Base-by-base conservation (phyloP, 1,139 yeast genomes). In the Kurtzmaniella quercitrusa region DNA sequence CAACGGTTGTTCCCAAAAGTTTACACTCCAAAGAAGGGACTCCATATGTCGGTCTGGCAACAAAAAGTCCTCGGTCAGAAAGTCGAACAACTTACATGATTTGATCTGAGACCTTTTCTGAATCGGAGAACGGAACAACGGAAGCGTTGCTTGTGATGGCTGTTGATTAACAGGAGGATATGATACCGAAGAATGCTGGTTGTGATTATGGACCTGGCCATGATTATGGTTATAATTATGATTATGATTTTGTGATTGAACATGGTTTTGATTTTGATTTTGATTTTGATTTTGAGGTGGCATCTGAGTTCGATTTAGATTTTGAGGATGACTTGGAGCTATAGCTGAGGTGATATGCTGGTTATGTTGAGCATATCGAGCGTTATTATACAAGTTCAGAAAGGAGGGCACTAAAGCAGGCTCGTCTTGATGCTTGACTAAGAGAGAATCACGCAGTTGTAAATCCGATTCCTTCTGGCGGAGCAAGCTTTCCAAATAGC, bases 401-500 rank as follows among this genome's bases (percentile, higher is more conserved):
- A 27, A 27, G 6, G 31, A 27, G 14, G 31, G 31, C 31, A 27
- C 14, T n/a, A 27, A 27, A 11, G 31, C 31, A 10, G 31, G 31
- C 12, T 27, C 31, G 14, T 27, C 12, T 27, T 10, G 31, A 11
- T 27, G 31, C 4, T 27, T 11, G 12, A n/a, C 31, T 10, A 11
- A n/a, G 10, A 11, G 14, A 27, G 31, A 27, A 27, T 27, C 31
- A 27, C 18, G 36, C 14, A 9, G 21, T 19, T 36, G 23, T n/a
- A 36, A 19, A 12, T 36, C 38, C 14, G 38, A 17, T 17, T 38
- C 43, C 34, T 38, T 44, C 15, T 41, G 44, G 15, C 40, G 31
- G 12, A 44, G 19, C 16, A 41, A 21, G 17, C 41, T 44, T 46
- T 75, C 77, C 43, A 73, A 58, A 25, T 58, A 56, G 39, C 58